Percentiles rank a stretch among this genome's conserved stretches.
These are phyloP conservation scores for Wallemia ichthyophaga DNA, from an alignment of 1,284 basidiomycete species.

Conservation along the genomic window DNA sequence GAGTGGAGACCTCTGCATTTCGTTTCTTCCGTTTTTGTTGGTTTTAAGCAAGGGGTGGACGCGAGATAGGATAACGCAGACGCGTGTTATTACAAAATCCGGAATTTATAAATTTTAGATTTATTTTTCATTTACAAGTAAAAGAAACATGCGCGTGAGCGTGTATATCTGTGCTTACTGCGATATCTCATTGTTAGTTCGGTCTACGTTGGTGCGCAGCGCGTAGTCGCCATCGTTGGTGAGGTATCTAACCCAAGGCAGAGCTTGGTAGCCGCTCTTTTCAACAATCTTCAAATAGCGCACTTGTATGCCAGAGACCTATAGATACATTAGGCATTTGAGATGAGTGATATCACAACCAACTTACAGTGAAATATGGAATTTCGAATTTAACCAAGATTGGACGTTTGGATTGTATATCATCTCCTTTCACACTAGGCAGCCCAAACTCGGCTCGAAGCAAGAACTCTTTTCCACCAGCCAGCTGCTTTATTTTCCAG, in stretches of 20 bases:
- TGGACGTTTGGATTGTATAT: slow-evolving; percentile 63
- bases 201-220: slow-evolving; percentile 10
- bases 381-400: slow-evolving; percentile 96
- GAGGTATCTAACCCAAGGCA: slow-evolving; percentile 77
- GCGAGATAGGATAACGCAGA: too few species aligned
- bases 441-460: slow-evolving; percentile 90
- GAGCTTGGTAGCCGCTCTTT: slow-evolving; percentile 82
- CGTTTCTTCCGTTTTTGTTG: too few species aligned
- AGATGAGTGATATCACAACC: neutral
- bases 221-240: slow-evolving; percentile 93
- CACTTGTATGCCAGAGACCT: slow-evolving; percentile 63
- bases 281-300: slow-evolving; percentile 92
- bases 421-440: slow-evolving; percentile 58
- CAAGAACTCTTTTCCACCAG: slow-evolving; percentile 68
- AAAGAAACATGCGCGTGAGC: too few species aligned
- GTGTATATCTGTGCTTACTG: neutral
- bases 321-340: neutral
- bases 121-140: neutral
- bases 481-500: slow-evolving; percentile 91
- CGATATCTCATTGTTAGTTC: neutral
- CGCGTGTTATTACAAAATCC: neutral
- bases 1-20: neutral
- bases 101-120: neutral
- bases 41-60: too few species aligned
- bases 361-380: slow-evolving; percentile 62